Conservation (phyloP, 345 rosid genomes). For the Hibiscus syriacus region DNA sequence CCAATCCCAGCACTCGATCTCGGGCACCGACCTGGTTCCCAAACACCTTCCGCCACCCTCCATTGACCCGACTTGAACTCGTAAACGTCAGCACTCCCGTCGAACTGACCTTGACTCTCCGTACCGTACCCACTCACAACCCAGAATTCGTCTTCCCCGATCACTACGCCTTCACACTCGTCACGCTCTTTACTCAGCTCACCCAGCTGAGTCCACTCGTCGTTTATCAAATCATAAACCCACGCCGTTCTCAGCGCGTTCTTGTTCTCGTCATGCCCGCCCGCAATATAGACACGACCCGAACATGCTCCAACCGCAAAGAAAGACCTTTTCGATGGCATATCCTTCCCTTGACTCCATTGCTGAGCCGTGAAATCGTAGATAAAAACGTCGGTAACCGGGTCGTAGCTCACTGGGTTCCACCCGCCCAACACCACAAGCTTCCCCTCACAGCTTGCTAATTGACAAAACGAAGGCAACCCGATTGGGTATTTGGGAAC, state of each 20-base stretch:
- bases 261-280: slow-evolving; percentile 68
- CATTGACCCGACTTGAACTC: slow-evolving; percentile 33
- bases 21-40: slow-evolving; percentile 41
- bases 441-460: slow-evolving; percentile 48
- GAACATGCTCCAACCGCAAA: slow-evolving; percentile 39
- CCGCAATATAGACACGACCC: slow-evolving; percentile 37
- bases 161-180: slow-evolving; percentile 53
- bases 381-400: slow-evolving; percentile 40
- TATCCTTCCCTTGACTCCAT: slow-evolving; percentile 49
- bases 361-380: slow-evolving; percentile 37
- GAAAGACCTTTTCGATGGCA: slow-evolving; percentile 52
- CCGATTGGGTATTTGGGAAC: slow-evolving; percentile 41
- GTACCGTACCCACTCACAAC: slow-evolving; percentile 62
- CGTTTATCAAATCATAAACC: slow-evolving; percentile 43
- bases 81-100: slow-evolving; percentile 39
- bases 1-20: slow-evolving; percentile 26
- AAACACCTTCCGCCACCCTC: slow-evolving; percentile 36
- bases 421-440: slow-evolving; percentile 67
- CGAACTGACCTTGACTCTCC: slow-evolving; percentile 48
- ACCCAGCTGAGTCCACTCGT: slow-evolving; percentile 51
- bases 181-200: slow-evolving; percentile 55
- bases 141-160: slow-evolving; percentile 47
- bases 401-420: slow-evolving; percentile 52
- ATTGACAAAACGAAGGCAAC: slow-evolving; percentile 54
- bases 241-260: slow-evolving; percentile 53